Evolutionary conservation across 1,284 basidiomycete genomes (phyloP).

Genomic region (Malassezia sp.): DNA sequence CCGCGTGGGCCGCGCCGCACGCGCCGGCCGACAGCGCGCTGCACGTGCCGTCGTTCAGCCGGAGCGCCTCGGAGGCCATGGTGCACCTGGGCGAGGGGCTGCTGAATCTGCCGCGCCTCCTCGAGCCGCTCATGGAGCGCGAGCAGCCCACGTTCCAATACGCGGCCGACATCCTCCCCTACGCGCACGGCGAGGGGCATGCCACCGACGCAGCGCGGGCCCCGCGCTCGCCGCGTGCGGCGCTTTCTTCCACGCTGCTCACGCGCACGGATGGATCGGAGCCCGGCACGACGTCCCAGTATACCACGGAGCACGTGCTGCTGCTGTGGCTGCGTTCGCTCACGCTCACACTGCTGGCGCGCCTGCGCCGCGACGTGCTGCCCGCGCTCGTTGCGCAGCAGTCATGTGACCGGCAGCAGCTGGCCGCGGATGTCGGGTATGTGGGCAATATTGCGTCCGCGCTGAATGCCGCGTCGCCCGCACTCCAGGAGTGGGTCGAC

Average conservation of each 20-base stretch:
- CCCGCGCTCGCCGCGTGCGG: too few species aligned
- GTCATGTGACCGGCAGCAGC: constrained; percentile 62
- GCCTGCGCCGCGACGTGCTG: constrained; percentile 51
- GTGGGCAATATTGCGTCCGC: constrained; percentile 78
- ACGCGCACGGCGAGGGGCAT: constrained; percentile 4
- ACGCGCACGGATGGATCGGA: neutral
- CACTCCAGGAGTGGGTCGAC: constrained; percentile 11
- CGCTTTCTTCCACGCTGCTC: constrained; percentile 6
- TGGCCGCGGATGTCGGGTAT: constrained; percentile 76
- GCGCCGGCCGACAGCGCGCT: neutral
- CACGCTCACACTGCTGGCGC: constrained; percentile 60
- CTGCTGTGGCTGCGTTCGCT: constrained; percentile 79
- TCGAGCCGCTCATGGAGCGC: constrained; percentile 86
- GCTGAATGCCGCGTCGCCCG: constrained; percentile 52
- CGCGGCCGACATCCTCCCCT: constrained; percentile 6
- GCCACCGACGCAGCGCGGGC: neutral
- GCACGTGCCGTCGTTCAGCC: constrained; percentile 75
- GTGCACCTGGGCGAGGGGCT: constrained; percentile 82
- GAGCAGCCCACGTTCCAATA: constrained; percentile 57
- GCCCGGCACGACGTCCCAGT: neutral
- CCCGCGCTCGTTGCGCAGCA: constrained; percentile 54
- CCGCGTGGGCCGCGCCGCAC: neutral
- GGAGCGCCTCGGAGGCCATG: constrained; percentile 76
- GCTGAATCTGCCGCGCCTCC: constrained; percentile 78
- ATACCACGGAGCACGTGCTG: constrained; percentile 51